Base-by-base conservation (phyloP, 2,329 filamentous ascomycete species). In the Corinectria fuckeliana region DNA sequence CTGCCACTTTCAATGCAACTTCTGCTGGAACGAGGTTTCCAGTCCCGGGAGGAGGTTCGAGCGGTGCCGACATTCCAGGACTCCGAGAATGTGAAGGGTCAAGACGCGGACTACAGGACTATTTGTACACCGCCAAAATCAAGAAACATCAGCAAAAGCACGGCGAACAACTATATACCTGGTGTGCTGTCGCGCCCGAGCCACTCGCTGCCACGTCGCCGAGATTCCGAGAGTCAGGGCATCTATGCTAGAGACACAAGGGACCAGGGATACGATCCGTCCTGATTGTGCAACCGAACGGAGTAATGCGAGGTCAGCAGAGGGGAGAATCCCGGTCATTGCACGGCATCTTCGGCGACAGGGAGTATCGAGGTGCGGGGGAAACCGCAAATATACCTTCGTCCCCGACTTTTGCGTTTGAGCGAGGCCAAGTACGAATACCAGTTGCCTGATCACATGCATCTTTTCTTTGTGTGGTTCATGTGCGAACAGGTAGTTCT, bases 151-250 rank as follows among this genome's bases (percentile, higher is more conserved):
- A n/a, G 45, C 52, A 42, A 18, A 41, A 21, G 48, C 57, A 56
- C 47, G 34, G 52, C 47, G 52, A 55, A 56, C 45, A 21, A 48
- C 32, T 26, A 47, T 42, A 54, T 45, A 44, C 44, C 53, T 36
- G 23, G 39, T 30, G 49, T 25, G 14, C n/a, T 50, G 23, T 52
- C 30, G 41, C 34, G 44, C 38, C 44, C 36, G 28, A 41, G 42
- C 49, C 51, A 44, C 36, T 53, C 39, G 44, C 50, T 58, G 54
- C 58, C 39, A 61, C 54, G 48, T 56, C 54, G 50, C 50, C 26
- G 38, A 23, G 36, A 54, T 50, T 50, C 56, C 30, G 38, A 61
- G 48, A 47, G 34, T 50, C 39, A 54, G 50, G 49, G 41, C 50
- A 45, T 57, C 25, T 42, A 51, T 57, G 55, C 47, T 47, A 28